Evolutionary conservation across 169 alveolate species (phyloP).

Genomic region (Eimeria acervulina): DNA sequence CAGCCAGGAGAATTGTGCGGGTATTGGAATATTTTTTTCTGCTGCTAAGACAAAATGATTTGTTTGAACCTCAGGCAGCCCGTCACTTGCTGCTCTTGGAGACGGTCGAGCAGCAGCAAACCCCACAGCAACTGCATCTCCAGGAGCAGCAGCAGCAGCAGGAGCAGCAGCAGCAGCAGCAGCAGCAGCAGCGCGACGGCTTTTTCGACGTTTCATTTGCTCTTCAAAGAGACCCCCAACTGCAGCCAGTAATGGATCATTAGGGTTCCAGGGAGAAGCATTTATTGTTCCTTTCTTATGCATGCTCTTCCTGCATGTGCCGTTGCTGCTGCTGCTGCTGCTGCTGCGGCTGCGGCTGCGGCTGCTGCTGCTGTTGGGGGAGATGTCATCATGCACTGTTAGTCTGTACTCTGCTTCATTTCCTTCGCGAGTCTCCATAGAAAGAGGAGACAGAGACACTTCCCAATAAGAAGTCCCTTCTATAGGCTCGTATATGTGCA

Average conservation of each 20-base stretch:
- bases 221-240: background rate
- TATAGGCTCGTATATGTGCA: background rate
- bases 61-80: background rate
- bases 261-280: background rate
- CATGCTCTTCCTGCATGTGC: background rate
- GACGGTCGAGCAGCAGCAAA: too few relatives aligned
- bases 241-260: background rate
- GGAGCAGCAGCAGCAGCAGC: constrained; percentile 33
- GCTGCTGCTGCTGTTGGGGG: background rate
- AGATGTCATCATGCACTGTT: background rate
- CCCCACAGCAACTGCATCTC: background rate
- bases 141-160: constrained; percentile 15
- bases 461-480: background rate
- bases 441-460: background rate
- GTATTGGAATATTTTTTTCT: background rate
- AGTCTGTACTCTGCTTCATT: constrained; percentile 11
- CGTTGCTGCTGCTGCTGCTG: background rate
- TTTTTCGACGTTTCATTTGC: constrained; percentile 6
- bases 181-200: constrained; percentile 39
- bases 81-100: background rate
- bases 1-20: background rate
- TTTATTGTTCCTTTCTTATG: background rate
- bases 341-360: background rate
- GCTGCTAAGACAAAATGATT: background rate
- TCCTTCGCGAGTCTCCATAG: constrained; percentile 1